Conservation (phyloP, 1,284 basidiomycete species). For the Stygiomarasmius scandens region DNA sequence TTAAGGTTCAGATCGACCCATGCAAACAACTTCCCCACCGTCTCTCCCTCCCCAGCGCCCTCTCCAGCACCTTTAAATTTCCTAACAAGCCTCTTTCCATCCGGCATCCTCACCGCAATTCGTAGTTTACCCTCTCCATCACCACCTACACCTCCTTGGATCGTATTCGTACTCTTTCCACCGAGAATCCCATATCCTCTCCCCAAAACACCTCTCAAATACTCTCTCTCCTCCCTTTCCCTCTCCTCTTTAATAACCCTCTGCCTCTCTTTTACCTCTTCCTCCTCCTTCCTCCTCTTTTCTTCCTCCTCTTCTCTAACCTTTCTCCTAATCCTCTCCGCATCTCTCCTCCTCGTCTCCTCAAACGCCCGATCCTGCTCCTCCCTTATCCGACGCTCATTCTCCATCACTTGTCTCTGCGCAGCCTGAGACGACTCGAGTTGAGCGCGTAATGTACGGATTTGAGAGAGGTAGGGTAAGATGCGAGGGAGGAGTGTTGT, state of each 20-base stretch:
- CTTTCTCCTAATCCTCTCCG: slow-evolving; percentile 61
- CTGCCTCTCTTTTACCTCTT: slow-evolving; percentile 30
- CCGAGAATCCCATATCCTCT: neutral
- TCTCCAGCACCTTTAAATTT: slow-evolving; percentile 46
- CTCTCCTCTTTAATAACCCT: slow-evolving; percentile 39
- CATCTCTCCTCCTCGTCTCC: slow-evolving; percentile 68
- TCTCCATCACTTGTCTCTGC: slow-evolving; percentile 51
- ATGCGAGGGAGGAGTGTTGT: slow-evolving; percentile 80
- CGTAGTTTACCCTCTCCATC: slow-evolving; percentile 43
- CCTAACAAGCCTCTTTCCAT: slow-evolving; percentile 61
- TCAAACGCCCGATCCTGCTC: slow-evolving; percentile 84
- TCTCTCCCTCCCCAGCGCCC: slow-evolving; percentile 33
- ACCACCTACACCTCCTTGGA: slow-evolving; percentile 5
- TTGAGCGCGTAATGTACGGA: slow-evolving; percentile 43
- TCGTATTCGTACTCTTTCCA: neutral
- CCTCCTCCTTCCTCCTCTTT: slow-evolving; percentile 30
- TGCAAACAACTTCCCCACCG: slow-evolving; percentile 67
- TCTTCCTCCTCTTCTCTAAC: slow-evolving; percentile 49
- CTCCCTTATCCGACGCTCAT: slow-evolving; percentile 71
- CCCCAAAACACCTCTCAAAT: slow-evolving; percentile 1
- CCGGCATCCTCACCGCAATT: slow-evolving; percentile 70
- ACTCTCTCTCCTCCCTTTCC: slow-evolving; percentile 34
- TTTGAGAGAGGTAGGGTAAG: slow-evolving; percentile 68
- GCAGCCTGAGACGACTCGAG: slow-evolving; percentile 17
- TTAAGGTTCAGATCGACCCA: slow-evolving; percentile 64